These are phyloP conservation scores for Hypoxylon sp. DNA, from an alignment of 2,329 filamentous ascomycete species.

Conservation along the genomic window DNA sequence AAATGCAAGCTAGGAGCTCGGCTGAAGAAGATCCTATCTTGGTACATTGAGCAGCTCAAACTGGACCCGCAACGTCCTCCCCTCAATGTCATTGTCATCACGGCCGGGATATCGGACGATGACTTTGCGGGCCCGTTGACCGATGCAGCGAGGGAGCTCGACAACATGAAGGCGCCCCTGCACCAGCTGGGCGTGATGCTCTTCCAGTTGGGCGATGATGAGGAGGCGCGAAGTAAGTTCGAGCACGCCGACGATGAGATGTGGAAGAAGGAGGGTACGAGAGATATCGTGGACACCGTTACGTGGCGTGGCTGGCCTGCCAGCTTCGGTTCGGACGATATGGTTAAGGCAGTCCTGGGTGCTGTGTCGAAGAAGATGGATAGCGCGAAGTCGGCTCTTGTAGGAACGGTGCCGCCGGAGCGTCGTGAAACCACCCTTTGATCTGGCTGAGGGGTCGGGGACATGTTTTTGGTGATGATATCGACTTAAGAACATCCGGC, in stretches of 20 bases:
- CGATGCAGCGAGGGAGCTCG: slow-evolving; percentile 41
- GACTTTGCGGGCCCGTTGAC: slow-evolving; percentile 44
- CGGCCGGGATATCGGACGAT: slow-evolving; percentile 46
- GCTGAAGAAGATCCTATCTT: slow-evolving; percentile 48
- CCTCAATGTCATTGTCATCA: slow-evolving; percentile 53
- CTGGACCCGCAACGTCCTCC: slow-evolving; percentile 49
- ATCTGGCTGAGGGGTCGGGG: neutral
- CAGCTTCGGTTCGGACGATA: slow-evolving; percentile 45
- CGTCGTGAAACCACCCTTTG: slow-evolving; percentile 44
- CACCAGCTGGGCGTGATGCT: slow-evolving; percentile 61
- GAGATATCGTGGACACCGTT: slow-evolving; percentile 50
- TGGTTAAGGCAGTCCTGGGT: slow-evolving; percentile 47
- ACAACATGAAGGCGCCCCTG: slow-evolving; percentile 39
- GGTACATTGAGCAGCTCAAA: slow-evolving; percentile 52
- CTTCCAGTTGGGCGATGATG: slow-evolving; percentile 49
- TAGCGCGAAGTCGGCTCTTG: slow-evolving; percentile 44
- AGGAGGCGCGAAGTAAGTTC: slow-evolving; percentile 45
- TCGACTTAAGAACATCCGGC: neutral
- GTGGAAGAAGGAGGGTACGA: slow-evolving; percentile 41
- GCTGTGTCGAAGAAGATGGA: slow-evolving; percentile 50
- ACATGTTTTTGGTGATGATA: neutral
- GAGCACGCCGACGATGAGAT: slow-evolving; percentile 49
- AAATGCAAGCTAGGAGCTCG: slow-evolving; percentile 51
- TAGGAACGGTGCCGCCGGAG: slow-evolving; percentile 39
- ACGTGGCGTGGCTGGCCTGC: slow-evolving; percentile 48